Conservation (phyloP, 2,329 filamentous ascomycete genomes). For the Curvularia spicifera region DNA sequence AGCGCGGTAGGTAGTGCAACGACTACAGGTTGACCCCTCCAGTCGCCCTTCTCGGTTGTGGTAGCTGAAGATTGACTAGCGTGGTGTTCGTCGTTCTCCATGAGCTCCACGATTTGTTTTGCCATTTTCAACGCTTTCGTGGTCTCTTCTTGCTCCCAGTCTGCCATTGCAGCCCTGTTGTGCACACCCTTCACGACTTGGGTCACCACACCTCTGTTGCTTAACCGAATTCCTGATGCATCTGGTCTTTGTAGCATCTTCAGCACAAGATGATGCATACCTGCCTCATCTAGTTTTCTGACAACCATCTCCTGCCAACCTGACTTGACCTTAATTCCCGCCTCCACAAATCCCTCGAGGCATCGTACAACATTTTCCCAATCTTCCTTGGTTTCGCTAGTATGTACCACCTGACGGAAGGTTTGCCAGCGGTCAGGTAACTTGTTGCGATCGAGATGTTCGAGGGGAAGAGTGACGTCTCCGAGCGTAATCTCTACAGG, state of each 20-base stretch:
- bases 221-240: constrained; percentile 35
- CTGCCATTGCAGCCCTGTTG: constrained; percentile 39
- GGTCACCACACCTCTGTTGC: constrained; percentile 33
- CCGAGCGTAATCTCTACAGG: constrained; percentile 53
- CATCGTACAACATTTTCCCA: constrained; percentile 47
- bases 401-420: constrained; percentile 22
- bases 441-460: constrained; percentile 38
- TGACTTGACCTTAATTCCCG: constrained; percentile 26
- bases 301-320: constrained; percentile 29
- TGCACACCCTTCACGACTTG: constrained; percentile 48
- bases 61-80: constrained; percentile 5
- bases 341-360: constrained; percentile 41
- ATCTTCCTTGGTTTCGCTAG: constrained; percentile 36
- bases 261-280: constrained; percentile 38
- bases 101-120: constrained; percentile 49
- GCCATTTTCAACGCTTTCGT: constrained; percentile 49
- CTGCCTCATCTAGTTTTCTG: constrained; percentile 26
- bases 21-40: constrained; percentile 42
- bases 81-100: constrained; percentile 52
- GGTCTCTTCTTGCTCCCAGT: constrained; percentile 49
- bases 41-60: constrained; percentile 26
- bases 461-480: constrained; percentile 44
- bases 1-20: constrained; percentile 55
- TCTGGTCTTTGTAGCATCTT: constrained; percentile 38
- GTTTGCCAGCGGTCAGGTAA: constrained; percentile 24